A percentile compares a stretch with the other conserved stretches of the same genome.
Evolutionary conservation across 495 filamentous ascomycete species (phyloP).

Genomic region (Trichoderma reesei): DNA sequence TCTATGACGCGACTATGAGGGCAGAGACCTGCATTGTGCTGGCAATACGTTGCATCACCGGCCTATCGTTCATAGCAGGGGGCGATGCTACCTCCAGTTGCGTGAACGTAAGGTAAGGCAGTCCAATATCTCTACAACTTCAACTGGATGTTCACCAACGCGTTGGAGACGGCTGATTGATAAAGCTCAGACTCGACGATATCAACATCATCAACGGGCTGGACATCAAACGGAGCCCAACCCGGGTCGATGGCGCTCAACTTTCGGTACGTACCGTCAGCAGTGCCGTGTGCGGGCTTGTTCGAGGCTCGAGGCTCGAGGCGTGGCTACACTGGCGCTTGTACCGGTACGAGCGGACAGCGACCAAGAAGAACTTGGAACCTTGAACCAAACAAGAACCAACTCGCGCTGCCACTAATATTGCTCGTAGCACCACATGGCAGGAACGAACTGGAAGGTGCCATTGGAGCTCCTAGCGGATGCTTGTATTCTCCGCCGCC

Average conservation of each 20-base stretch:
- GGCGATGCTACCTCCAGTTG: too few relatives aligned
- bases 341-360: neutral
- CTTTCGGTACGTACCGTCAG: conserved; percentile 7
- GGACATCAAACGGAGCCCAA: too few relatives aligned
- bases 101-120: too few relatives aligned
- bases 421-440: neutral
- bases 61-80: neutral
- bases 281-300: neutral
- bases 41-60: neutral
- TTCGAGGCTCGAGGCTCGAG: too few relatives aligned
- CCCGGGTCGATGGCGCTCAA: neutral
- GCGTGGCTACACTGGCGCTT: neutral
- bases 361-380: too few relatives aligned
- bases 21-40: neutral
- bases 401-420: neutral
- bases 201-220: too few relatives aligned
- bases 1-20: conserved; percentile 2
- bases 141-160: neutral
- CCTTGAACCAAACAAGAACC: too few relatives aligned
- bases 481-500: neutral
- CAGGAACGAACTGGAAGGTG: neutral
- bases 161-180: too few relatives aligned
- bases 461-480: neutral
- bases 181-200: too few relatives aligned
- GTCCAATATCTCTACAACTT: neutral